These are phyloP conservation scores for Camelina sativa DNA, from an alignment of 345 rosid species.

Conservation along the genomic window DNA sequence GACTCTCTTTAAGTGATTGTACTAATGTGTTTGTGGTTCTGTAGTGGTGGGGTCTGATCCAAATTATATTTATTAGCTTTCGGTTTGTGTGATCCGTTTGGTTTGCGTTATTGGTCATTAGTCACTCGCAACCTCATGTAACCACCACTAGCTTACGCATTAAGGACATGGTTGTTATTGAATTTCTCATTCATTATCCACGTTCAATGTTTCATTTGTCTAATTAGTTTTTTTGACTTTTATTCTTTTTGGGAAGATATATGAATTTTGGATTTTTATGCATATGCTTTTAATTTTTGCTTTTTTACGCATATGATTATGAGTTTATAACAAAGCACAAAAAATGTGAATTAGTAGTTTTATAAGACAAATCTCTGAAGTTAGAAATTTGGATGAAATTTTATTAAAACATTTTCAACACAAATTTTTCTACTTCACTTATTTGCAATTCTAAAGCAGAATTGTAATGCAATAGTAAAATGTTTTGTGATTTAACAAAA, in stretches of 20 bases:
- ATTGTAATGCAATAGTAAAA: too few species aligned
- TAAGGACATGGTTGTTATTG: background rate
- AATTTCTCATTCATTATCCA: conserved; percentile 3
- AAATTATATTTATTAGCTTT: conserved; percentile 12
- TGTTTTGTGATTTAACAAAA: too few species aligned
- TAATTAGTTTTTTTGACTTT: background rate
- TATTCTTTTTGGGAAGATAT: background rate
- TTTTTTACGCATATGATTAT: too few species aligned
- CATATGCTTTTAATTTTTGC: background rate
- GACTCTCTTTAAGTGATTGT: background rate
- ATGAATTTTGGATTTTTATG: background rate
- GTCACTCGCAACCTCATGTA: conserved; percentile 3
- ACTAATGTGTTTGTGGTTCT: conserved; percentile 37
- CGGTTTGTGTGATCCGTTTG: background rate
- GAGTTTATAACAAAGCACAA: too few species aligned
- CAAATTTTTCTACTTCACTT: too few species aligned
- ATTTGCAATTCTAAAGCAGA: too few species aligned
- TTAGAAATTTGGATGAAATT: too few species aligned
- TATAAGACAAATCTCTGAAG: too few species aligned
- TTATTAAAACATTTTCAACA: too few species aligned
- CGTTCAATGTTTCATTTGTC: background rate
- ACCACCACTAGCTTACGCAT: conserved; percentile 3
- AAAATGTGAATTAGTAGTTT: too few species aligned
- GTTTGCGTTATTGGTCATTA: conserved; percentile 13
- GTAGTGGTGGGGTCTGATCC: conserved; percentile 20